phyloP scores from a whole-genome alignment of 768 basidiomycete species.

The Auriscalpium orientale region DNA sequence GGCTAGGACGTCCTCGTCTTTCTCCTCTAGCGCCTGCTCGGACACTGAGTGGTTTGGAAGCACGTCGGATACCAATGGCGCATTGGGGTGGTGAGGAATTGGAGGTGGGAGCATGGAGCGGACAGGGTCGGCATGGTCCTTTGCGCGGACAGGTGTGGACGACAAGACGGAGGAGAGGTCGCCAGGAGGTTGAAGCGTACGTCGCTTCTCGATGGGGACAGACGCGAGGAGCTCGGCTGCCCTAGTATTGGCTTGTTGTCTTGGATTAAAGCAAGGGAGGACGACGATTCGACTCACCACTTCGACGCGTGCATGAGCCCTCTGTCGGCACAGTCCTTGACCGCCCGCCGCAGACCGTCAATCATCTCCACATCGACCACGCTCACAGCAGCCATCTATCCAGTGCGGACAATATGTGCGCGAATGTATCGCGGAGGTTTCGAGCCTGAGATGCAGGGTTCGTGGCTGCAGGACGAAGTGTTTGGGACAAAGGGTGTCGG shows the following conservation, averaged over 20 bases:
- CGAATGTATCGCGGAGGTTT: background rate
- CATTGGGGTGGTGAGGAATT: slow-evolving; percentile 9
- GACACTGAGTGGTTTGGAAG: slow-evolving; percentile 1
- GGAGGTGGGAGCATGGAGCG: slow-evolving; percentile 17
- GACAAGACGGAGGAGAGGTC: slow-evolving; percentile 38
- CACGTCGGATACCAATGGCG: slow-evolving; percentile 6
- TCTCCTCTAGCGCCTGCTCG: slow-evolving; percentile 33
- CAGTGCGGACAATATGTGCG: background rate
- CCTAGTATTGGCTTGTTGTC: slow-evolving; percentile 34
- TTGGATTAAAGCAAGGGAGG: background rate
- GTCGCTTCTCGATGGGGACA: slow-evolving; percentile 42
- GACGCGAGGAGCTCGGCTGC: slow-evolving; percentile 69
- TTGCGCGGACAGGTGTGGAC: slow-evolving; percentile 49
- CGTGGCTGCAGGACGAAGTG: background rate
- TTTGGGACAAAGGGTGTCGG: background rate
- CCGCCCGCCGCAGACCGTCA: slow-evolving; percentile 50
- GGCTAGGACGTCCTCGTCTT: slow-evolving; percentile 67
- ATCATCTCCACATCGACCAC: slow-evolving; percentile 43
- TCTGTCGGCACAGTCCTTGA: slow-evolving; percentile 67
- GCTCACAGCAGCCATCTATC: slow-evolving; percentile 1
- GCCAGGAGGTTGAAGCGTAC: slow-evolving; percentile 20
- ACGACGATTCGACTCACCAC: slow-evolving; percentile 42
- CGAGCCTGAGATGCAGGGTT: background rate
- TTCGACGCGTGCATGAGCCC: slow-evolving; percentile 66
- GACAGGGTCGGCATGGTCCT: slow-evolving; percentile 3